Evolutionary conservation across 495 filamentous ascomycete species (phyloP).

Genomic region (Aspergillus steynii): DNA sequence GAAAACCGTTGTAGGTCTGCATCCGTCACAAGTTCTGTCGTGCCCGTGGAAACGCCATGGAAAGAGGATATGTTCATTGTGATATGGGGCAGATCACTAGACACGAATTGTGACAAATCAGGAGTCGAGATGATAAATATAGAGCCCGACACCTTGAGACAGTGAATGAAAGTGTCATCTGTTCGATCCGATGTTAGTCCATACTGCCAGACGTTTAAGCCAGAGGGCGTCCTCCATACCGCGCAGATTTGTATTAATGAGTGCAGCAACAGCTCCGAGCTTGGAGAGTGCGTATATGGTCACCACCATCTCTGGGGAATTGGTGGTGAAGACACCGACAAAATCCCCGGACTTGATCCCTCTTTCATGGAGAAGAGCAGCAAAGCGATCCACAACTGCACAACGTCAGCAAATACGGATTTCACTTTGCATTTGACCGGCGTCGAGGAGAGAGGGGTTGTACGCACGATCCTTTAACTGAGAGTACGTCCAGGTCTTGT

Average conservation of each 20-base stretch:
- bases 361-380: slow-evolving; percentile 39
- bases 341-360: slow-evolving; percentile 40
- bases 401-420: slow-evolving; percentile 1
- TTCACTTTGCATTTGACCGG: not conserved
- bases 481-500: slow-evolving; percentile 50
- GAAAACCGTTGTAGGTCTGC: slow-evolving; percentile 43
- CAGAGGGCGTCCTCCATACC: slow-evolving; percentile 41
- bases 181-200: not conserved
- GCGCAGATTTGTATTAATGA: slow-evolving; percentile 88
- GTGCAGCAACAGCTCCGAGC: slow-evolving; percentile 79
- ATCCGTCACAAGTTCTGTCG: slow-evolving; percentile 48
- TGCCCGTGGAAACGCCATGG: slow-evolving; percentile 54
- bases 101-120: slow-evolving; percentile 43
- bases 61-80: slow-evolving; percentile 45
- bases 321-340: slow-evolving; percentile 55
- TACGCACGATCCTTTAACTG: slow-evolving; percentile 49
- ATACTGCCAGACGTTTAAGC: not conserved
- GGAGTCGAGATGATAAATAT: slow-evolving; percentile 62
- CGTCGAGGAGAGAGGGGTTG: no score
- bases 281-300: slow-evolving; percentile 78
- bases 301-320: slow-evolving; percentile 82
- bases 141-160: slow-evolving; percentile 68
- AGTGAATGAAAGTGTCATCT: slow-evolving; percentile 74
- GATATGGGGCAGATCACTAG: slow-evolving; percentile 38
- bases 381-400: slow-evolving; percentile 47